Evolutionary conservation across 306 rosid genomes (phyloP).

Genomic region (Prunus davidiana): DNA sequence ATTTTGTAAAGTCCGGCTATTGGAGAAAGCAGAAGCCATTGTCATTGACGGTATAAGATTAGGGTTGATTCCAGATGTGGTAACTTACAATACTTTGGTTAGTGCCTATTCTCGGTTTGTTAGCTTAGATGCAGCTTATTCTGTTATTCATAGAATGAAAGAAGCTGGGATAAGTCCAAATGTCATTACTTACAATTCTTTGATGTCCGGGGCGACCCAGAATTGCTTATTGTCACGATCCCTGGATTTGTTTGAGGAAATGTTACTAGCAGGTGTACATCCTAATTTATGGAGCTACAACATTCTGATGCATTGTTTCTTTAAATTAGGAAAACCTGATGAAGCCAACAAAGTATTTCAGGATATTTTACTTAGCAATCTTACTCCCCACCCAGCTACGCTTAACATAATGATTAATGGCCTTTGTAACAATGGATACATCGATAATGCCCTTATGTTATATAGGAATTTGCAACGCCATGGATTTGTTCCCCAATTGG

Average conservation of each 20-base stretch:
- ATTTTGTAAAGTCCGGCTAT: conserved; percentile 44
- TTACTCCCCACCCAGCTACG: conserved; percentile 39
- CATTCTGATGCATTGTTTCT: conserved; percentile 65
- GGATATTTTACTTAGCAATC: conserved; percentile 34
- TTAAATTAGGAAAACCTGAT: conserved; percentile 67
- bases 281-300: conserved; percentile 78
- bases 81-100: conserved; percentile 73
- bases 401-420: conserved; percentile 72
- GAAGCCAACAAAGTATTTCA: conserved; percentile 57
- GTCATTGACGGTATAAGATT: conserved; percentile 58
- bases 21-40: conserved; percentile 52
- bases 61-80: conserved; percentile 62
- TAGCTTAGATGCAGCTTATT: conserved; percentile 47
- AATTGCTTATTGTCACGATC: conserved; percentile 34
- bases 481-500: conserved; percentile 59
- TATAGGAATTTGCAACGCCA: conserved; percentile 55
- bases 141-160: conserved; percentile 57
- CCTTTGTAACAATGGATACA: conserved; percentile 57
- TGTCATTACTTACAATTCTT: conserved; percentile 67
- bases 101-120: conserved; percentile 61
- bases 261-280: conserved; percentile 45
- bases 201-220: conserved; percentile 53
- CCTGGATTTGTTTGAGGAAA: conserved; percentile 63
- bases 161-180: conserved; percentile 68
- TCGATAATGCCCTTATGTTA: conserved; percentile 51